phyloP scores from a whole-genome alignment of 1,139 yeast species.

The Taphrina betulina region DNA sequence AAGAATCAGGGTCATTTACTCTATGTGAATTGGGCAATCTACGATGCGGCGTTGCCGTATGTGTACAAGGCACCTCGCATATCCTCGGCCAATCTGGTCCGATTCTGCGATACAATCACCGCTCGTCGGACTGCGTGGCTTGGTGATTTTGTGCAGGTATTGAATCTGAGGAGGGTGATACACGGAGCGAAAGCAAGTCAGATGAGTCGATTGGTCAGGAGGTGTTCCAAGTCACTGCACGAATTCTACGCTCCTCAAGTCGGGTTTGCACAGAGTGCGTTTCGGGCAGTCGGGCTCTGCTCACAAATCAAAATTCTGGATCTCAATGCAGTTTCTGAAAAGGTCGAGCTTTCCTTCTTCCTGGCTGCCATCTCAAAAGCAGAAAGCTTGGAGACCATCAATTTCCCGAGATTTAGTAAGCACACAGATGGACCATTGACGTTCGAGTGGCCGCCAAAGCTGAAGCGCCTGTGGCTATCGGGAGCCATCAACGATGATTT shows the following conservation, averaged over 20 bases:
- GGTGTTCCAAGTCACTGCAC: slow-evolving; percentile 64
- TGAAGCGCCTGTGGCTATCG: slow-evolving; percentile 70
- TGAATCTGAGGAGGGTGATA: slow-evolving; percentile 74
- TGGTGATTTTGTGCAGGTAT: slow-evolving; percentile 45
- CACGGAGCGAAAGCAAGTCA: slow-evolving; percentile 93
- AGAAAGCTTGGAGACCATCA: slow-evolving; percentile 63
- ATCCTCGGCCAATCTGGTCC: slow-evolving; percentile 63
- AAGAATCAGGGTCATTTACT: slow-evolving; percentile 52
- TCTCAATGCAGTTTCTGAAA: slow-evolving; percentile 85
- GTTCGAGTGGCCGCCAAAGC: slow-evolving; percentile 70
- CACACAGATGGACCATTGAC: slow-evolving; percentile 32
- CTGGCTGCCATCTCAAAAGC: slow-evolving; percentile 67
- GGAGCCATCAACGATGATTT: slow-evolving; percentile 89
- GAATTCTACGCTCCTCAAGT: slow-evolving; percentile 89
- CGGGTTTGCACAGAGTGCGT: slow-evolving; percentile 87
- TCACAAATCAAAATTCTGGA: slow-evolving; percentile 64
- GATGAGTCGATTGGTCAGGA: slow-evolving; percentile 74
- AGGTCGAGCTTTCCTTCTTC: slow-evolving; percentile 74
- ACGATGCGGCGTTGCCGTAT: slow-evolving; percentile 57
- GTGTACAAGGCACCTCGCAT: slow-evolving; percentile 65
- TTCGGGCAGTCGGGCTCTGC: slow-evolving; percentile 74
- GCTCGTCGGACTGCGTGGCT: slow-evolving; percentile 37
- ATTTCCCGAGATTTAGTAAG: slow-evolving; percentile 80
- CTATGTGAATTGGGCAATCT: slow-evolving; percentile 63
- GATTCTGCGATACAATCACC: slow-evolving; percentile 68